phyloP scores from a whole-genome alignment of 768 basidiomycete species.

The Rhodotorula diobovata region DNA sequence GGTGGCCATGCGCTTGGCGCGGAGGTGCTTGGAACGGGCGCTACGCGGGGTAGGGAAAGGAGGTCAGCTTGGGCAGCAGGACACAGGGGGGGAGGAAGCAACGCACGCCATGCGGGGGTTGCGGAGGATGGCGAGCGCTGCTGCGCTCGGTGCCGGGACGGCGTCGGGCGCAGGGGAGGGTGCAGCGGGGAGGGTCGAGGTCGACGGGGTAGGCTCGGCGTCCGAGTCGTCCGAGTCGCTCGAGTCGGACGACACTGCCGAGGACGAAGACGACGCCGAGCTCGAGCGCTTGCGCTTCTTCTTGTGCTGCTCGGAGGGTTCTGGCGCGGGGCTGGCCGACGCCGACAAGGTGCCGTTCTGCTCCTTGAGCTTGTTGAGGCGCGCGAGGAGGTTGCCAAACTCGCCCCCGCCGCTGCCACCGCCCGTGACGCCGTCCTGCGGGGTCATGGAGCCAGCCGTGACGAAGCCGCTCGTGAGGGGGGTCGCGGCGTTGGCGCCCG shows the following conservation, averaged over 20 bases:
- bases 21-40: constrained; percentile 39
- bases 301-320: constrained; percentile 17
- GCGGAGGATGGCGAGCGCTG: constrained; percentile 16
- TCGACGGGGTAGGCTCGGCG: not conserved
- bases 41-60: not conserved
- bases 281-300: constrained; percentile 31
- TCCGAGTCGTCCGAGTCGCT: constrained; percentile 11
- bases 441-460: constrained; percentile 30
- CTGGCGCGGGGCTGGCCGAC: constrained; percentile 11
- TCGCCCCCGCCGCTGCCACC: constrained; percentile 38
- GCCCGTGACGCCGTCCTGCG: constrained; percentile 7
- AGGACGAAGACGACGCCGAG: constrained; percentile 5
- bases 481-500: constrained; percentile 1
- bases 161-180: not conserved
- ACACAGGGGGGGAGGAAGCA: no score
- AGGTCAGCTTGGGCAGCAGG: no score
- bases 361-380: constrained; percentile 38
- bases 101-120: constrained; percentile 43
- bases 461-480: constrained; percentile 19
- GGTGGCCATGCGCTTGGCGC: constrained; percentile 39
- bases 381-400: constrained; percentile 38
- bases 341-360: constrained; percentile 10
- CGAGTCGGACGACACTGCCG: constrained; percentile 1
- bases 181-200: not conserved
- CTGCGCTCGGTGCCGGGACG: not conserved